Percentiles rank a stretch among this genome's conserved stretches.
Conservation (phyloP, 2,329 filamentous ascomycete species). For the Phialophora tarda region DNA sequence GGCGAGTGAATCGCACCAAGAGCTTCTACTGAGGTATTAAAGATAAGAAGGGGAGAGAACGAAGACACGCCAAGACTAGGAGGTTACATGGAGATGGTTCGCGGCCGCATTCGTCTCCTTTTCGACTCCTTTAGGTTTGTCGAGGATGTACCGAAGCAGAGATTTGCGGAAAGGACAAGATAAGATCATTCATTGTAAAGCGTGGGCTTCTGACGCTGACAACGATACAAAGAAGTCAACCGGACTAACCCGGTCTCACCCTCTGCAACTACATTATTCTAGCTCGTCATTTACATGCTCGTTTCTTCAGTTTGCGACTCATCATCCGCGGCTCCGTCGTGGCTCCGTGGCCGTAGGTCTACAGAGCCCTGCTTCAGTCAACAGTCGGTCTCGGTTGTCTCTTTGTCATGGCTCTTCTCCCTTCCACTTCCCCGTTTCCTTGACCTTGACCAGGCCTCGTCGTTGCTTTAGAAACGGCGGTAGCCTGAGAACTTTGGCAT, state of each 20-base stretch:
- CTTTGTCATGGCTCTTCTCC: not conserved
- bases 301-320: not conserved
- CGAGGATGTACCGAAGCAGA: no score
- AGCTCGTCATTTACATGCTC: no score
- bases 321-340: not conserved
- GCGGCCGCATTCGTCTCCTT: no score
- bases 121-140: not conserved
- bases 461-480: constrained; percentile 4
- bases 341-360: not conserved
- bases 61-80: no score
- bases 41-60: not conserved
- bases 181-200: not conserved
- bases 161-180: no score
- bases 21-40: not conserved
- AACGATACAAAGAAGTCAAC: not conserved
- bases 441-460: not conserved
- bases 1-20: not conserved
- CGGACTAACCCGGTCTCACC: no score
- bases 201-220: not conserved
- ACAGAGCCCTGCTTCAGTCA: not conserved
- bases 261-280: no score
- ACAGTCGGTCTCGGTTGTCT: not conserved
- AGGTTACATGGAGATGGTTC: no score
- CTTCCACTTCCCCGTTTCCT: not conserved
- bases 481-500: constrained; percentile 4